Base-by-base conservation (phyloP, 805 yeast genomes). In the Wickerhamiella kurtzmanii region DNA sequence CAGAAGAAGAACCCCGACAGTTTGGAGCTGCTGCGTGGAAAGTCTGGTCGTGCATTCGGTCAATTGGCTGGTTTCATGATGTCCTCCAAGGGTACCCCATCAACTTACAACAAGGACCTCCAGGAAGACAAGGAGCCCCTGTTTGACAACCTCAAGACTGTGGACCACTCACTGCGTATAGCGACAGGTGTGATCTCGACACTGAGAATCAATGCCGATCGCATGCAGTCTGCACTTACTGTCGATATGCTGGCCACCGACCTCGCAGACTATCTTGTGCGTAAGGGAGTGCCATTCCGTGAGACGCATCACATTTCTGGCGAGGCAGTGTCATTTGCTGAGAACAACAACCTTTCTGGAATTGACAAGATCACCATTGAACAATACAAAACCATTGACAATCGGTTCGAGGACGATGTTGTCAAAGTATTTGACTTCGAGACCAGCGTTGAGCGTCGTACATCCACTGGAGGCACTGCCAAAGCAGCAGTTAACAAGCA, bases 181-280 rank as follows among this genome's bases (percentile, higher is more conserved):
- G 94, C 97, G 28, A 88, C 96, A 1, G 99, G 99, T 54, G 97
- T 92, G 4, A 72, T 92, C 42, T 86, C 96, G 2, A 92, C 98
- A 1, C 73, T 92, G 58, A 61, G 64, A 38, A 83, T 88, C 55
- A 73, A 82, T 57, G 72, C 74, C 53, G 81, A 75, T 46, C 79
- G 73, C 56, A 92, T 92, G 98, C 75, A 72, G 57, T 78, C 74
- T 40, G 89, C 97, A 0, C 75, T 92, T 58, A 88, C 97, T 22
- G 89, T 89, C 95, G 98, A 92, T 67, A 92, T 92, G 98, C 75
- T 92, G 58, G 98, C 98, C 18, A 92, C 99, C 28, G 99, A 92
- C 64, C 74, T 92, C 57, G 99, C 99, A 37, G 99, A 92, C 65
- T 92, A 92, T 65, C 73, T 92, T 54, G 99, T 92, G 44, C 81